phyloP scores from a whole-genome alignment of 306 rosid genomes.

The Cicer cuneatum region DNA sequence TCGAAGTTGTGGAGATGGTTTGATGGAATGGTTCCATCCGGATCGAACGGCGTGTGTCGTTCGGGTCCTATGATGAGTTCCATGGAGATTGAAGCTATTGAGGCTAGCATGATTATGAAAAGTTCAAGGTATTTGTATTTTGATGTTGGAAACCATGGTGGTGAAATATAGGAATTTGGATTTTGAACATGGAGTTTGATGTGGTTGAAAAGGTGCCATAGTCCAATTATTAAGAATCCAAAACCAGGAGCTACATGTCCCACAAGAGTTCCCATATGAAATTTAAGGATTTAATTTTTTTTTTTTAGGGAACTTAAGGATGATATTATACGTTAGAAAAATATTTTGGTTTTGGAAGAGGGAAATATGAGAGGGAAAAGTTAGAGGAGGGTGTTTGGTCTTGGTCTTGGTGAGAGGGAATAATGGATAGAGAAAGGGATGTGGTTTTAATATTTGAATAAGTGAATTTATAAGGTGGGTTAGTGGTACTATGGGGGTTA shows the following conservation, averaged over 20 bases:
- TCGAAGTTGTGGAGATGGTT: conserved; percentile 89
- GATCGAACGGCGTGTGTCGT: conserved; percentile 72
- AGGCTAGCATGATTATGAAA: conserved; percentile 55
- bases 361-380: background rate
- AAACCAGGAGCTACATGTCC: conserved; percentile 89
- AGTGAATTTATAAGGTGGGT: background rate
- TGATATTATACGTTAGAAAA: background rate
- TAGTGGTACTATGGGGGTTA: background rate
- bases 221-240: conserved; percentile 71
- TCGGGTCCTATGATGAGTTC: conserved; percentile 78
- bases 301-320: background rate
- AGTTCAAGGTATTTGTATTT: conserved; percentile 67
- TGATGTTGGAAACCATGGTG: conserved; percentile 72
- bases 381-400: background rate
- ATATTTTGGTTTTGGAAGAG: background rate
- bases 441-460: background rate
- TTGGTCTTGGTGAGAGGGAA: background rate
- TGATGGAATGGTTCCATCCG: conserved; percentile 78
- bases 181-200: conserved; percentile 62
- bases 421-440: background rate
- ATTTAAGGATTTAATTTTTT: background rate
- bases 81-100: conserved; percentile 65
- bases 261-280: conserved; percentile 68
- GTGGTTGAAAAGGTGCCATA: conserved; percentile 90
- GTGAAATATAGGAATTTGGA: conserved; percentile 54